These are phyloP conservation scores for Annona squamosa DNA, from an alignment of 164 flowering plant genomes.

Conservation along the genomic window DNA sequence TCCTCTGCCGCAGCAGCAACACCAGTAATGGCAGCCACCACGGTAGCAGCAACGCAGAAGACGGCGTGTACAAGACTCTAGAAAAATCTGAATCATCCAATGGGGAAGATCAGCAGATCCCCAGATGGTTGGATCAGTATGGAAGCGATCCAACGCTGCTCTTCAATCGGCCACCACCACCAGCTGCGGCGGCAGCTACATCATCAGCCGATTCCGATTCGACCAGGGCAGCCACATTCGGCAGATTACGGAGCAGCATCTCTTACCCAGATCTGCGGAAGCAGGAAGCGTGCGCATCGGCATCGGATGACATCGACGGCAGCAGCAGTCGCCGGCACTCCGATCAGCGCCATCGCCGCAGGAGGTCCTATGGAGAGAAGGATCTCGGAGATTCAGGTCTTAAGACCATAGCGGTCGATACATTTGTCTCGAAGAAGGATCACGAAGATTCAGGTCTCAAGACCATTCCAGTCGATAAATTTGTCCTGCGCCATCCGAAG, in stretches of 20 bases:
- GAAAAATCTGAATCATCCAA: slow-evolving; percentile 1
- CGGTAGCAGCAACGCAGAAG: background rate
- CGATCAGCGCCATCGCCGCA: slow-evolving; percentile 7
- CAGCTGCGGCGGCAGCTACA: background rate
- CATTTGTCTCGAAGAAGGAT: background rate
- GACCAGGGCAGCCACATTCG: background rate
- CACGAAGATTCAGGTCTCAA: slow-evolving; percentile 21
- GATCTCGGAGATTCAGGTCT: slow-evolving; percentile 12
- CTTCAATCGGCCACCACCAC: slow-evolving; percentile 1
- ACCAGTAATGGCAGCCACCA: background rate
- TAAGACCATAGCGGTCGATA: slow-evolving; percentile 50
- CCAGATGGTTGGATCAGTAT: slow-evolving; percentile 30
- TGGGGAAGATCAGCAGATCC: slow-evolving; percentile 1
- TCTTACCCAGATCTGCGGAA: slow-evolving; percentile 65
- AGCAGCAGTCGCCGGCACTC: slow-evolving; percentile 17
- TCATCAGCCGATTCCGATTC: background rate
- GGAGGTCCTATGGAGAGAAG: background rate
- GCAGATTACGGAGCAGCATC: slow-evolving; percentile 51
- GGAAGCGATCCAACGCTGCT: slow-evolving; percentile 6
- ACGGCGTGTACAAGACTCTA: background rate
- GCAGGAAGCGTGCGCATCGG: slow-evolving; percentile 33
- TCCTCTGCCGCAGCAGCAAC: slow-evolving; percentile 29
- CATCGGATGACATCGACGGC: slow-evolving; percentile 56
- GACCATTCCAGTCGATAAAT: slow-evolving; percentile 45
- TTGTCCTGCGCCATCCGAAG: background rate